phyloP scores from a whole-genome alignment of 805 yeast genomes.

The Ogataea allantospora region DNA sequence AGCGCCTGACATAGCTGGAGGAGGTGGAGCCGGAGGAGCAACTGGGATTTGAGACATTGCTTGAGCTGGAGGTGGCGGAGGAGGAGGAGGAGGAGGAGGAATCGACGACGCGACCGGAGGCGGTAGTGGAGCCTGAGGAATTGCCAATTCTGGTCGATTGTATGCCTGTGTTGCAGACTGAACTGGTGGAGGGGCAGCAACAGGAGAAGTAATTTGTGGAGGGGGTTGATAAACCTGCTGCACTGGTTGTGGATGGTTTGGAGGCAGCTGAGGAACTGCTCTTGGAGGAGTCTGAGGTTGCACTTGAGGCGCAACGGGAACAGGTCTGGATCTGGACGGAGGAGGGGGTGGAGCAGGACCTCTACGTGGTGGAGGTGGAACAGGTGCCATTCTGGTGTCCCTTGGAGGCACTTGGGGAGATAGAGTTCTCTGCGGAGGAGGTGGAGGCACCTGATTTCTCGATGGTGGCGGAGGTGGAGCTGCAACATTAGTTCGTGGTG shows the following conservation, averaged over 20 bases:
- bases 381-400: constrained; percentile 33
- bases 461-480: constrained; percentile 29
- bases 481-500: constrained; percentile 16
- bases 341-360: constrained; percentile 47
- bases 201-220: constrained; percentile 22
- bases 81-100: constrained; percentile 37
- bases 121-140: neutral
- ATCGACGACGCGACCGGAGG: neutral
- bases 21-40: constrained; percentile 14
- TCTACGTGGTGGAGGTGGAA: constrained; percentile 34
- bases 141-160: constrained; percentile 21
- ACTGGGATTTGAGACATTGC: constrained; percentile 29
- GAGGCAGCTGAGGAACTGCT: constrained; percentile 8
- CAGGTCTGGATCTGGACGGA: constrained; percentile 34
- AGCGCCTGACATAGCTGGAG: constrained; percentile 1
- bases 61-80: constrained; percentile 14
- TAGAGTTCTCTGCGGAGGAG: constrained; percentile 26
- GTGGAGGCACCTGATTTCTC: constrained; percentile 36
- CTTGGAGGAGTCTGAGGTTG: constrained; percentile 5
- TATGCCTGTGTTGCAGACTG: neutral
- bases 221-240: constrained; percentile 25
- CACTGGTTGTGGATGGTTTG: constrained; percentile 7
- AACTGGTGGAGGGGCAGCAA: constrained; percentile 1
- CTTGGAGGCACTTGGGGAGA: constrained; percentile 21
- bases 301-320: constrained; percentile 16